These are phyloP conservation scores for Cladosporium sp. DNA, from an alignment of 2,329 filamentous ascomycete genomes.

Conservation along the genomic window DNA sequence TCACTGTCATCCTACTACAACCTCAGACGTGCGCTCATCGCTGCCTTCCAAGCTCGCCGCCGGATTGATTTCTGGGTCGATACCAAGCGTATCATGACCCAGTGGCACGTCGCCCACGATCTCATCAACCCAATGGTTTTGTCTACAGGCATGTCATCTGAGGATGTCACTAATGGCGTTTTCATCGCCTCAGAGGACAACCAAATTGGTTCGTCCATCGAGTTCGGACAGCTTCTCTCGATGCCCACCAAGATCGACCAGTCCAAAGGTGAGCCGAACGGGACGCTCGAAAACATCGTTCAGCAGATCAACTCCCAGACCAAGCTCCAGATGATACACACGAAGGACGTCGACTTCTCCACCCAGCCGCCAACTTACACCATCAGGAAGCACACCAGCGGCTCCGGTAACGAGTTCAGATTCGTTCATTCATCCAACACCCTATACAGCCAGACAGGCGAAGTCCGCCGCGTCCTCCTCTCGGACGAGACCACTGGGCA, in stretches of 20 bases:
- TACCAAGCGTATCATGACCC: too few relatives aligned
- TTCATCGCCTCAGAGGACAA: neutral
- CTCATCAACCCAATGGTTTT: neutral
- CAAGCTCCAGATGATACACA: neutral
- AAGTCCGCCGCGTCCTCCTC: neutral
- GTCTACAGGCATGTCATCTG: neutral
- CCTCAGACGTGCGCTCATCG: neutral
- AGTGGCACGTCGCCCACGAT: neutral
- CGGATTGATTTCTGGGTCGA: neutral
- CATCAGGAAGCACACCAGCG: neutral
- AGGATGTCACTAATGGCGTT: neutral
- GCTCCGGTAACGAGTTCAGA: neutral
- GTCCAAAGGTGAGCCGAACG: neutral
- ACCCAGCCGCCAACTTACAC: neutral
- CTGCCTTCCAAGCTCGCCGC: neutral
- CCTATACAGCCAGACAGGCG: neutral
- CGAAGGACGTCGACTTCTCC: neutral
- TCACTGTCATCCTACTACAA: neutral
- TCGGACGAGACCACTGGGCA: neutral
- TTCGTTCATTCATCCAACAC: neutral
- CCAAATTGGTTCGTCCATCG: neutral
- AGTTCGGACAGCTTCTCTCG: neutral
- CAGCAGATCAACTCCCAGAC: neutral
- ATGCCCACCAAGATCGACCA: neutral
- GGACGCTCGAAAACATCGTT: neutral